Base-by-base conservation (phyloP, 805 yeast species). In the Candida methanosorbosa region DNA sequence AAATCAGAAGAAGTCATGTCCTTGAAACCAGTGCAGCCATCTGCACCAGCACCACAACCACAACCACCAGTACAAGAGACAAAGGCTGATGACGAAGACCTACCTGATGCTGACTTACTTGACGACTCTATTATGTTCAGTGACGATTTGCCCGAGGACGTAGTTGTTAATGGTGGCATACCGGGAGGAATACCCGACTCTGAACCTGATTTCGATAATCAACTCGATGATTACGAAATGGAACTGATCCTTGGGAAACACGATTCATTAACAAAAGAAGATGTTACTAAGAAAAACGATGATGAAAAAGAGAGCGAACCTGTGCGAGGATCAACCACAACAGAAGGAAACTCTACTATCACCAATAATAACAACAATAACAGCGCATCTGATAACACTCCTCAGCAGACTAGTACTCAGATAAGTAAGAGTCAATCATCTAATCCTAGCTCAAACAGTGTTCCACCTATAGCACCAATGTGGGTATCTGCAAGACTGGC, bases 401-500 rank as follows among this genome's bases (percentile, higher is more conserved):
- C 32, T 14, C 15, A 29, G 14, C 24, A 19, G 14, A 24, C 27
- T 9, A 8, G n/a, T 24, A 5, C 7, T 7, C n/a, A n/a, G n/a
- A n/a, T n/a, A n/a, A n/a, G n/a, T n/a, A n/a, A n/a, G n/a, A n/a
- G n/a, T n/a, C n/a, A n/a, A n/a, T n/a, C n/a, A n/a, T n/a, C n/a
- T n/a, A n/a, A n/a, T n/a, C n/a, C n/a, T n/a, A n/a, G n/a, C n/a
- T n/a, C n/a, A n/a, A n/a, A n/a, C n/a, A n/a, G n/a, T n/a, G n/a
- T n/a, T n/a, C n/a, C n/a, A n/a, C n/a, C n/a, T n/a, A n/a, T n/a
- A n/a, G n/a, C 33, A 9, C 21, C 27, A 8, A 30, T 30, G 5
- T 30, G 33, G 33, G 33, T 78, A 27, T 70, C 78, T 35, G 85
- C 87, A 2, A 72, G 72, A 43, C 72, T 70, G 9, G 87, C 87